Evolutionary conservation across 2,329 filamentous ascomycete species (phyloP).

Genomic region (Neonectria ditissima): DNA sequence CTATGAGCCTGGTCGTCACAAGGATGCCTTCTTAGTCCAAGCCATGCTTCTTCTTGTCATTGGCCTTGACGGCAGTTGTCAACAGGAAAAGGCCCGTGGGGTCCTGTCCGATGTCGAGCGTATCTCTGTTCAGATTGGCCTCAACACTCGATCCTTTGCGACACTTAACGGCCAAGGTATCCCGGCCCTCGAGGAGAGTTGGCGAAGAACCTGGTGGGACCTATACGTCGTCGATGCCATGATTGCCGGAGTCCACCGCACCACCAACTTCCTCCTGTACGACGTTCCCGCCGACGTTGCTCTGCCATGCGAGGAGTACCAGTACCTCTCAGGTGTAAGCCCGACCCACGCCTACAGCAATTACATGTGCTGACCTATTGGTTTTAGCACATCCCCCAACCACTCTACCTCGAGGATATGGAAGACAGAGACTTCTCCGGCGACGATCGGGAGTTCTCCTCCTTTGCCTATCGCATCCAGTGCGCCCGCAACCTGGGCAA

Average conservation of each 20-base stretch:
- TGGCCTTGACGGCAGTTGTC: conserved; percentile 80
- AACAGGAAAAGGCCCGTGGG: conserved; percentile 75
- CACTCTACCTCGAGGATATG: conserved; percentile 77
- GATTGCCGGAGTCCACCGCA: conserved; percentile 82
- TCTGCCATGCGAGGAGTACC: conserved; percentile 85
- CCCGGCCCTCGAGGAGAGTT: conserved; percentile 81
- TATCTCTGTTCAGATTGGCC: conserved; percentile 79
- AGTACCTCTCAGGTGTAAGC: conserved; percentile 71
- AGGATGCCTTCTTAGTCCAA: conserved; percentile 77
- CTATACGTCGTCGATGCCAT: conserved; percentile 84
- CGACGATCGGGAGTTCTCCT: conserved; percentile 79
- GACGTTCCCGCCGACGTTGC: conserved; percentile 75
- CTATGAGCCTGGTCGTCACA: conserved; percentile 59
- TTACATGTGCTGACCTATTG: conserved; percentile 27
- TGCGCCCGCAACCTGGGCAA: conserved; percentile 82
- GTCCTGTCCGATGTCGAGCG: conserved; percentile 76
- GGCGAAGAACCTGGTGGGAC: conserved; percentile 93
- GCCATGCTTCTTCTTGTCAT: conserved; percentile 82
- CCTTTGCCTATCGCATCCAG: conserved; percentile 86
- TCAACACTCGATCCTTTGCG: conserved; percentile 79
- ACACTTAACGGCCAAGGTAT: conserved; percentile 71
- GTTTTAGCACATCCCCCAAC: conserved; percentile 65
- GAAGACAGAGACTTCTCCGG: conserved; percentile 80
- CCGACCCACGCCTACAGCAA: background rate
- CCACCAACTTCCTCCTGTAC: conserved; percentile 77